Conservation (phyloP, 2,329 filamentous ascomycete genomes). For the Aspergillus texensis region DNA sequence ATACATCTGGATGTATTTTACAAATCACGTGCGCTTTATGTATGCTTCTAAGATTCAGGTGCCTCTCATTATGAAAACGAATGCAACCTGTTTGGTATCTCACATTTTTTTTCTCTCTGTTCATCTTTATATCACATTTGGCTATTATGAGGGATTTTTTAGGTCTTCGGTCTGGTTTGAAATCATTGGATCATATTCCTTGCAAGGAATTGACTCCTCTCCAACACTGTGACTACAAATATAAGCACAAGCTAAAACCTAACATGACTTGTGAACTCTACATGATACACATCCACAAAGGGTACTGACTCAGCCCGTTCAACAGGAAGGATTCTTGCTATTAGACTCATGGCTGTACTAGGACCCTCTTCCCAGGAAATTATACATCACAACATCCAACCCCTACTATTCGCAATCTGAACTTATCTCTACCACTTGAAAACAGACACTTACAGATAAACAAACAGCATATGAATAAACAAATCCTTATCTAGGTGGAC, state of each 20-base stretch:
- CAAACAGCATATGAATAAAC: no score
- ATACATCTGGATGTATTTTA: slow-evolving; percentile 4
- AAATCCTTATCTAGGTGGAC: no score
- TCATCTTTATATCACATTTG: no score
- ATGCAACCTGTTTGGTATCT: background rate
- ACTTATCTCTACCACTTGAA: background rate
- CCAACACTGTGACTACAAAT: no score
- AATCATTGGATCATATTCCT: background rate
- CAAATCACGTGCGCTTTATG: background rate
- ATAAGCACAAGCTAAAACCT: background rate
- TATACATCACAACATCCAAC: background rate
- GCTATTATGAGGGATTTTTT: background rate
- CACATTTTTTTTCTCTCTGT: background rate
- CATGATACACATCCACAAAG: background rate
- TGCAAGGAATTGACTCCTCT: no score
- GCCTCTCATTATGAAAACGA: background rate
- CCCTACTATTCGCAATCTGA: background rate
- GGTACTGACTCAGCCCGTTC: background rate
- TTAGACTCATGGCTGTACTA: background rate
- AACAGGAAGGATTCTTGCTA: background rate
- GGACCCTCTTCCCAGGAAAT: background rate
- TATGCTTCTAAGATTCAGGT: background rate
- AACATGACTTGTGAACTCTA: background rate
- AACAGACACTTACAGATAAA: no score
- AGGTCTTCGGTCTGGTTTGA: background rate